Conservation (phyloP, 1,284 basidiomycete genomes). For the Rhizopogon parksii region DNA sequence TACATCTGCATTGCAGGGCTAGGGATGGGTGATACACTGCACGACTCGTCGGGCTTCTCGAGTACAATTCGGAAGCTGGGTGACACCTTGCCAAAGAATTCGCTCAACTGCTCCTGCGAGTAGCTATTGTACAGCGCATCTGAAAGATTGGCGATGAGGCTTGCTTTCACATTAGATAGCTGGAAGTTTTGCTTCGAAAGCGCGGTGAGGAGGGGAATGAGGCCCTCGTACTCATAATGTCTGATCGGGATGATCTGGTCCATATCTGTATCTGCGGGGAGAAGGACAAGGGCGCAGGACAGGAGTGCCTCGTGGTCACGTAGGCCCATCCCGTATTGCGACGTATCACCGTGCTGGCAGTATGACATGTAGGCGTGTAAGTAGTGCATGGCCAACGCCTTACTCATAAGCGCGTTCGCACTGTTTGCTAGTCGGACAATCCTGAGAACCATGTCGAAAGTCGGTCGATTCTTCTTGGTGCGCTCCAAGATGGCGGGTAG, state of each 20-base stretch:
- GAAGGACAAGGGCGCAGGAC: conserved; percentile 17
- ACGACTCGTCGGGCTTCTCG: conserved; percentile 1
- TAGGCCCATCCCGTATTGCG: conserved; percentile 12
- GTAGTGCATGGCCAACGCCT: conserved; percentile 14
- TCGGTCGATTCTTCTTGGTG: not conserved
- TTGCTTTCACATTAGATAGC: conserved; percentile 12
- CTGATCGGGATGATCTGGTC: not conserved
- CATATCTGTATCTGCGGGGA: conserved; percentile 13
- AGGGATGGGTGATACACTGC: not conserved
- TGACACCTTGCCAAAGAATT: conserved; percentile 15
- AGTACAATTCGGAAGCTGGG: not conserved
- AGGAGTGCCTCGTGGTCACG: conserved; percentile 28
- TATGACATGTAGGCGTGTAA: conserved; percentile 27
- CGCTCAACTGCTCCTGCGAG: conserved; percentile 18
- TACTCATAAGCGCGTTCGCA: not conserved
- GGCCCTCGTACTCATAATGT: conserved; percentile 12
- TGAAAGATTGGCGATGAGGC: conserved; percentile 19
- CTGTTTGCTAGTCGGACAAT: not conserved
- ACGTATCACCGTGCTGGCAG: conserved; percentile 15
- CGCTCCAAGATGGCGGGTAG: too few relatives aligned
- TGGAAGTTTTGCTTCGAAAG: conserved; percentile 15
- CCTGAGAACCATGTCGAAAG: not conserved
- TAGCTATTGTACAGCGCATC: conserved; percentile 19
- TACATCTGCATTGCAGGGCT: conserved; percentile 9
- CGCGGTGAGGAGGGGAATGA: conserved; percentile 18